Conservation (phyloP, 164 flowering plant species). For the Nelumbo lutea region DNA sequence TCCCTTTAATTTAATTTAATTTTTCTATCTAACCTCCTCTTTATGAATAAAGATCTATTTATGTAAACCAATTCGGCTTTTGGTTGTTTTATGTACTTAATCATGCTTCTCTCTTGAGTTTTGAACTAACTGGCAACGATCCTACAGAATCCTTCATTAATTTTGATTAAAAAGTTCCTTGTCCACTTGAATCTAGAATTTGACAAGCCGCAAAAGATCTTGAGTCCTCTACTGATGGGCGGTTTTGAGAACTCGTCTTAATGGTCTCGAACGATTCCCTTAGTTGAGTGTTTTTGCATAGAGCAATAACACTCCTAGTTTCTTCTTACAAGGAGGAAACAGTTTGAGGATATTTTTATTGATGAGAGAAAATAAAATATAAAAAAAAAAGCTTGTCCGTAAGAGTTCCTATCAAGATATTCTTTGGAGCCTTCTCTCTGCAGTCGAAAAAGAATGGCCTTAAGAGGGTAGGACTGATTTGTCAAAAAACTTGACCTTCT, state of each 20-base stretch:
- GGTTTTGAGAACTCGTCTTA: slow-evolving; percentile 10
- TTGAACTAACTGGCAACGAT: not conserved
- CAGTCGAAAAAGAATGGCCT: slow-evolving; percentile 23
- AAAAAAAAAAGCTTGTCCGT: slow-evolving; percentile 38
- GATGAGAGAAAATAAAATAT: slow-evolving; percentile 28
- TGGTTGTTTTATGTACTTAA: not conserved
- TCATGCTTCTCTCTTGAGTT: not conserved
- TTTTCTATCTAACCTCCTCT: no score
- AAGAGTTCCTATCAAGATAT: slow-evolving; percentile 44
- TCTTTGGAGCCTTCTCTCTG: slow-evolving; percentile 43
- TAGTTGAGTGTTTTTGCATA: slow-evolving; percentile 15
- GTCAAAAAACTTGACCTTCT: slow-evolving; percentile 8
- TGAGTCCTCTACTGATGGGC: slow-evolving; percentile 41
- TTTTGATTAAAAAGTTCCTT: slow-evolving; percentile 41
- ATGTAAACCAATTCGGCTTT: not conserved
- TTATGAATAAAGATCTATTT: not conserved
- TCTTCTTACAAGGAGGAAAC: slow-evolving; percentile 32
- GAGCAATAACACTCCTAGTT: slow-evolving; percentile 14
- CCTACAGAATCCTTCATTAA: no score
- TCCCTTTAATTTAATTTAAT: no score
- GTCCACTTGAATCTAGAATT: slow-evolving; percentile 65
- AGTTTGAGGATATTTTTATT: slow-evolving; percentile 20
- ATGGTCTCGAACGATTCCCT: slow-evolving; percentile 11
- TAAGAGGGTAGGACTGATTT: slow-evolving; percentile 10
- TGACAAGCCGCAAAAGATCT: slow-evolving; percentile 61